These are phyloP conservation scores for Macroventuria anomochaeta DNA, from an alignment of 2,329 filamentous ascomycete genomes.

Conservation along the genomic window DNA sequence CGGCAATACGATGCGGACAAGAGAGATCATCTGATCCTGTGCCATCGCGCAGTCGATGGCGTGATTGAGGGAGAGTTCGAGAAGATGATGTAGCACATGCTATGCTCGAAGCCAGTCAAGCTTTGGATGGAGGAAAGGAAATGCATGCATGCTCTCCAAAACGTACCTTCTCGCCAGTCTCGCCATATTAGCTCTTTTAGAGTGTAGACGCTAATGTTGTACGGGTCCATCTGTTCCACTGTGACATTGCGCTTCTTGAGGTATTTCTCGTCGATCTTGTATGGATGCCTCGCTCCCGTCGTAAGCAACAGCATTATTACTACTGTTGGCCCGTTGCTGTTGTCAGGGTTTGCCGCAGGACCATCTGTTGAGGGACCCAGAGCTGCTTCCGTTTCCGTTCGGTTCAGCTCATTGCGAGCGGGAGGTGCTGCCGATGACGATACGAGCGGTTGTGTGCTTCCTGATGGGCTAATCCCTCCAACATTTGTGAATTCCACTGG, in stretches of 20 bases:
- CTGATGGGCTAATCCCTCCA: conserved; percentile 19
- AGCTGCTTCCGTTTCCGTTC: conserved; percentile 52
- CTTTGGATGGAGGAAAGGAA: neutral
- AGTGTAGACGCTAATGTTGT: conserved; percentile 90
- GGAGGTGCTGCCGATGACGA: conserved; percentile 30
- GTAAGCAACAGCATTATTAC: conserved; percentile 84
- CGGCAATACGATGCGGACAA: conserved; percentile 3
- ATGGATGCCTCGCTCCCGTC: conserved; percentile 83
- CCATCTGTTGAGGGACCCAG: conserved; percentile 57
- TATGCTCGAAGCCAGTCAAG: neutral
- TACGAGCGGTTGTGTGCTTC: conserved; percentile 20
- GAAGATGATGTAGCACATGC: neutral
- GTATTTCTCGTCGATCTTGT: conserved; percentile 88
- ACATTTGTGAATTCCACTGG: conserved; percentile 14
- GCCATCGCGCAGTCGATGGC: conserved; percentile 2
- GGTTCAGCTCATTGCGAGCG: conserved; percentile 40
- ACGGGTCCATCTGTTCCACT: conserved; percentile 79
- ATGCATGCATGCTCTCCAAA: neutral
- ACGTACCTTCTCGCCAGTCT: conserved; percentile 80
- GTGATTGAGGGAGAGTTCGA: neutral
- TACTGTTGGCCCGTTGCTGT: conserved; percentile 56
- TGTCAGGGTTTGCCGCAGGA: conserved; percentile 49
- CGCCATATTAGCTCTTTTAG: conserved; percentile 92
- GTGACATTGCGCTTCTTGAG: conserved; percentile 79
- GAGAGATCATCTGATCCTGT: conserved; percentile 10